Base-by-base conservation (phyloP, 768 basidiomycete genomes). In the Lentinula guzmanii region DNA sequence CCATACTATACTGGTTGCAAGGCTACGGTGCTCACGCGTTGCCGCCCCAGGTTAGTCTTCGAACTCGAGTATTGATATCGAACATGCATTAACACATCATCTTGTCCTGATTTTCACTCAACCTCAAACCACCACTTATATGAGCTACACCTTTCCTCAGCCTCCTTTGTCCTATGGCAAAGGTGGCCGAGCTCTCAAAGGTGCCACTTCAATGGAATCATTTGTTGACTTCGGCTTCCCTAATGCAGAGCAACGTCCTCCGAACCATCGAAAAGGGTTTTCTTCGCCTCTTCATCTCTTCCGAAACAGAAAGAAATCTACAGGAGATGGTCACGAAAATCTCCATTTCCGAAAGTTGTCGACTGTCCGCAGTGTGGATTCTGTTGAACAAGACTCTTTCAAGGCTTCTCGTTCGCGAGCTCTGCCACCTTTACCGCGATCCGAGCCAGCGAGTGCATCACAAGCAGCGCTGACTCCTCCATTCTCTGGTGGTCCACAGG, bases 361-460 rank as follows among this genome's bases (percentile, higher is more conserved):
- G 9, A 35, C 7, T 59, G 58, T 51, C 10, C 58, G 46, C 33
- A 59, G 33, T 37, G 42, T 24, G 8, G 58, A 59, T 5, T 48
- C 58, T 8, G 15, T 59, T 13, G 58, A 59, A 34, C 43, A 33
- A 8, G n/a, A 41, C 42, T 18, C 45, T n/a, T 59, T 31, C 9
- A 41, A 31, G 43, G 39, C 21, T 5, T 48, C 58, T 34, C 43
- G 46, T 2, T 34, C 34, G 7, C 58, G 58, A 33, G 58, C 58
- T 50, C 58, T 59, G 13, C 58, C 58, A 9, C 58, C 58, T 21
- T 13, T 59, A 18, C 58, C 58, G 33, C 58, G 46, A 5, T 59
- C 56, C 11, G 56, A 58, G 31, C 56, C 56, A 16, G 11, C 39
- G 21, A 46, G 41, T 34, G 41, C 45, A 31, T 50, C 46, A 28